Evolutionary conservation across 202 grass and related monocot genomes (phyloP), one percentile per base, ranked within the genome.

Genomic region (Eragrostis tef): DNA sequence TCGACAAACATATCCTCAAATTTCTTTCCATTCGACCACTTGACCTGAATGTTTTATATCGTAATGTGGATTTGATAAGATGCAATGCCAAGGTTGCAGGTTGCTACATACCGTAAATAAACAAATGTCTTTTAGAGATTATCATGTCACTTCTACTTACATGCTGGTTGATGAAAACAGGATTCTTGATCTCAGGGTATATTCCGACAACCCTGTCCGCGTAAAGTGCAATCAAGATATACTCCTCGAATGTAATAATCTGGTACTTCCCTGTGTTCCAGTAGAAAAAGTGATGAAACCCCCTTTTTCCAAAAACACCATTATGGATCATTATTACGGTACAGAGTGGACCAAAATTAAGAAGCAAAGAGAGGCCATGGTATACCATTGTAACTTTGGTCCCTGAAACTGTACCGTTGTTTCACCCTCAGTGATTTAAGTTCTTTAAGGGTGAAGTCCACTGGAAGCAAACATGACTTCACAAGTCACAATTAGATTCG

Each of bases 161-260:
- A 74, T 90, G 88, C 62, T 95, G 82, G 76, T 98, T 98, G 77
- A 98, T 90, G 81, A 98, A 88, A 69, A 95, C 34, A 44, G 92
- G 92, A 89, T 91, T 87, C 63, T 98, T 98, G 7, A 95, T 94
- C 86, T 95, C 92, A 71, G 95, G 95, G 70, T 98, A 98, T 89
- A 95, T 93, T 26, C 95, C 92, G 17, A 98, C 92, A 51, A 89
- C 89, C 86, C 95, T 94, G 53, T 90, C 45, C 0, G 95, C 92
- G 47, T 85, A 84, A 64, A 94, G 86, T 27, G 92, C 92, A 66
- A 90, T 91, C 75, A 85, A 77, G 75, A 98, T 93, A 56, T 80
- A 98, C 74, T 98, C 95, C 59, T 95, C 90, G 74, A 98, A 98
- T 56, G 92, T 93, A 44, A 95, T 93, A 81, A 95, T 98, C n/a